A percentile compares a stretch with the other conserved stretches of the same genome.
These are phyloP conservation scores for Wallacemonas sp. DNA, from an alignment of 208 protist species.

Conservation along the genomic window DNA sequence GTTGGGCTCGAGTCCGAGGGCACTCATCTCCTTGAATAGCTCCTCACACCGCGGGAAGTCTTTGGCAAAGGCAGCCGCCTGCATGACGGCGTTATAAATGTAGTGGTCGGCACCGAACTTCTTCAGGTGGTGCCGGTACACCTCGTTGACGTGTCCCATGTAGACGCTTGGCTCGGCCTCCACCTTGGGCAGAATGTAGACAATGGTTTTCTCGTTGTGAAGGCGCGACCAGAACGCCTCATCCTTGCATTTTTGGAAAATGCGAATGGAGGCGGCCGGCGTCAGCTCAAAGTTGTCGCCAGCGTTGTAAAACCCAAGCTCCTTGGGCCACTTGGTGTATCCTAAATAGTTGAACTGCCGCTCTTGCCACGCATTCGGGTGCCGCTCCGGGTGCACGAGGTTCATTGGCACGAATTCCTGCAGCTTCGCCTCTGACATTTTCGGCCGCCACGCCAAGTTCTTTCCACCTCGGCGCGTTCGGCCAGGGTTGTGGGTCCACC, in stretches of 20 bases:
- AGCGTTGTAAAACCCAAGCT: constrained; percentile 89
- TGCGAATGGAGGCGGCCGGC: constrained; percentile 71
- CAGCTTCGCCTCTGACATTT: constrained; percentile 65
- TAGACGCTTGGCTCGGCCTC: constrained; percentile 65
- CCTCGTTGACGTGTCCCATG: constrained; percentile 72
- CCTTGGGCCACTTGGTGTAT: constrained; percentile 91
- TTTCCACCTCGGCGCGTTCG: constrained; percentile 82
- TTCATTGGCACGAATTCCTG: constrained; percentile 84
- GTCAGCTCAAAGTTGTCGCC: constrained; percentile 92
- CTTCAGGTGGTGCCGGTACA: constrained; percentile 86
- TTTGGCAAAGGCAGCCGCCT: constrained; percentile 83
- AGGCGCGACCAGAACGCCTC: constrained; percentile 76
- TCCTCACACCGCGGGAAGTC: constrained; percentile 64
- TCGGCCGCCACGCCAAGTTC: constrained; percentile 88
- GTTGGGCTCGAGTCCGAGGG: constrained; percentile 76
- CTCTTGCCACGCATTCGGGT: constrained; percentile 87
- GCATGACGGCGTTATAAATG: constrained; percentile 93
- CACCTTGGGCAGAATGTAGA: constrained; percentile 78
- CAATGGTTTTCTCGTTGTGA: constrained; percentile 83
- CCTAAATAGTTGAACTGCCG: constrained; percentile 80
- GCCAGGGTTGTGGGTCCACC: constrained; percentile 87
- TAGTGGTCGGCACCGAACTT: constrained; percentile 89
- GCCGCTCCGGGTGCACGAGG: constrained; percentile 77
- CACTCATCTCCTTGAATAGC: constrained; percentile 74
- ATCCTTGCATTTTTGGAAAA: constrained; percentile 67